Evolutionary conservation across 1,139 yeast genomes (phyloP), one percentile per base, ranked within the genome.

Genomic region (Kodamaea fungicola): DNA sequence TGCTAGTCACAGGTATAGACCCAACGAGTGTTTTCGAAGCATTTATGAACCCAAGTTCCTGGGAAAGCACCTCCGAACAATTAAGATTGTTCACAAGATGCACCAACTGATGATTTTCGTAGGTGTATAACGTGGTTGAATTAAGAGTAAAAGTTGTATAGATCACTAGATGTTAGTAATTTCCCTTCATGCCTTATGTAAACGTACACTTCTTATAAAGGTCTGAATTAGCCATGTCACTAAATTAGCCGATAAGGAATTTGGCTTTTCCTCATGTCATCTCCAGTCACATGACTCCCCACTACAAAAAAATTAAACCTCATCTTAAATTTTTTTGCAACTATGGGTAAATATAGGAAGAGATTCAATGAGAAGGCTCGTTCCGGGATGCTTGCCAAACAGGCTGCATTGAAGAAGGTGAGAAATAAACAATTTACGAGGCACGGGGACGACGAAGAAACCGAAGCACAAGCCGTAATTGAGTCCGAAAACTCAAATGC

Each of bases 331-430:
- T 24, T 24, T 23, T 23, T 32, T 35, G 36, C 34, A 35, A 32
- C 32, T 12, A 86, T 87, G 96, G 96, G 92, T 42, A 84, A 83
- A 47, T 86, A 84, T 58, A 74, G 94, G 50, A 77, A 78, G 58
- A 63, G 96, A 44, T 84, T 82, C 66, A 87, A 87, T 59, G 95
- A 83, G 59, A 85, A 84, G 67, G 95, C 95, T 40, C 77, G 95
- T 28, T 55, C 88, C 3, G 95, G 96, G 24, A 83, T 83, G 77
- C 80, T 87, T 52, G 83, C 90, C 28, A 86, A 83, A 67, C 86
- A 83, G 55, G 80, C 83, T 27, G 80, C 82, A 33, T 66, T 87
- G 50, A 82, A 80, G 47, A 64, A 64, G 39, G 84, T 79, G 27
- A 68, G 95, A 39, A 84, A 85, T 51, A 79, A 83, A 61, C 82